phyloP scores from a whole-genome alignment of 345 rosid species.

The Eutrema heterophyllum region DNA sequence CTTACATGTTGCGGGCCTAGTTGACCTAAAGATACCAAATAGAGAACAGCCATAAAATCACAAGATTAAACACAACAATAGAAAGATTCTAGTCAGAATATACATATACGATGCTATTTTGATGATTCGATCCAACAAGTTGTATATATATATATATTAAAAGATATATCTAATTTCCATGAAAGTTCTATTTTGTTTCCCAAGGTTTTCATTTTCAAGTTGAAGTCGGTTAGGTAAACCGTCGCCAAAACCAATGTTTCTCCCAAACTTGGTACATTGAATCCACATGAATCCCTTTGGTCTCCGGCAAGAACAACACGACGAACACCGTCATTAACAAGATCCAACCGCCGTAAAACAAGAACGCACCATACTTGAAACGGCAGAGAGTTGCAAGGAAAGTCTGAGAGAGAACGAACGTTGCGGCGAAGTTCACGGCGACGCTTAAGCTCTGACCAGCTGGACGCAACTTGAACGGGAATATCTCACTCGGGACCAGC shows the following conservation, averaged over 20 bases:
- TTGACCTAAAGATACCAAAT: background rate
- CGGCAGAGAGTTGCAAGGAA: constrained; percentile 50
- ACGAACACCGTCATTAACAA: constrained; percentile 30
- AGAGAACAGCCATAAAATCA: background rate
- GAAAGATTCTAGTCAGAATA: background rate
- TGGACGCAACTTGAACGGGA: constrained; percentile 51
- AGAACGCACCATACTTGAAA: constrained; percentile 47
- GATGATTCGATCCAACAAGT: background rate
- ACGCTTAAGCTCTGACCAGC: constrained; percentile 54
- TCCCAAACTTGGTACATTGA: constrained; percentile 63
- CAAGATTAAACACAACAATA: background rate
- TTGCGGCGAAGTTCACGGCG: constrained; percentile 45
- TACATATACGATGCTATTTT: background rate
- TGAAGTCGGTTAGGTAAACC: constrained; percentile 18
- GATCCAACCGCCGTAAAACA: constrained; percentile 52
- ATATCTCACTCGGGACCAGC: constrained; percentile 64
- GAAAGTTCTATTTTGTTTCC: background rate
- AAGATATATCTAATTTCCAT: background rate
- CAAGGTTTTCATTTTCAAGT: background rate
- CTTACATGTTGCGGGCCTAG: background rate
- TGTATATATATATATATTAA: background rate
- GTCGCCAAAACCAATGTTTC: constrained; percentile 66
- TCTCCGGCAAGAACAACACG: constrained; percentile 46
- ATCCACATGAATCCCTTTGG: constrained; percentile 57
- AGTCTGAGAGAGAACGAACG: constrained; percentile 56